Conservation (phyloP, 177 flowering plant genomes). For the Vitis hybrid region DNA sequence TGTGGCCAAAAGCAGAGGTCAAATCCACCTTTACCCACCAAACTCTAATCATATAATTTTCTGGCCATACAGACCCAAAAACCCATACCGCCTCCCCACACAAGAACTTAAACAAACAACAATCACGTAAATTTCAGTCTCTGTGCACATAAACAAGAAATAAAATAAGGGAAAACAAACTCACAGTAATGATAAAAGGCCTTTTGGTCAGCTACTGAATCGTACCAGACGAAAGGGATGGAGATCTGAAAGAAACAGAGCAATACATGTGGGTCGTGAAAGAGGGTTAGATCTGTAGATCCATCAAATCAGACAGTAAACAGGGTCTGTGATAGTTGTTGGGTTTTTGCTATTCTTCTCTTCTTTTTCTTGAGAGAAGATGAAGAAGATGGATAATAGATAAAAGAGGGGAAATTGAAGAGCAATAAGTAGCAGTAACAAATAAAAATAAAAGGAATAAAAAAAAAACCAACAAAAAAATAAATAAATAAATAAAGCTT, state of each 20-base stretch:
- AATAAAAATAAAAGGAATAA: constrained; percentile 6
- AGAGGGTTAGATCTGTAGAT: constrained; percentile 43
- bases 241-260: constrained; percentile 39
- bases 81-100: neutral
- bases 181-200: constrained; percentile 14
- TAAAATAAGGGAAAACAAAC: neutral
- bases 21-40: constrained; percentile 1
- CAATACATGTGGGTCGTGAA: constrained; percentile 34
- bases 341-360: neutral
- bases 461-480: neutral
- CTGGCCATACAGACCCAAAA: constrained; percentile 1
- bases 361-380: neutral
- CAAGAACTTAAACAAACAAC: neutral
- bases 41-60: neutral
- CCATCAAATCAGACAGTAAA: constrained; percentile 30
- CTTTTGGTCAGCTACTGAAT: constrained; percentile 18
- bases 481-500: neutral
- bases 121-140: neutral
- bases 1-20: neutral
- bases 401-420: neutral
- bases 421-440: neutral
- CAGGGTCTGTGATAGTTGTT: constrained; percentile 5
- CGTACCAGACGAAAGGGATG: constrained; percentile 20
- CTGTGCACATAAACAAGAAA: neutral
- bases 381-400: neutral